phyloP scores from a whole-genome alignment of 768 basidiomycete genomes.

The Kwoniella bestiolae region DNA sequence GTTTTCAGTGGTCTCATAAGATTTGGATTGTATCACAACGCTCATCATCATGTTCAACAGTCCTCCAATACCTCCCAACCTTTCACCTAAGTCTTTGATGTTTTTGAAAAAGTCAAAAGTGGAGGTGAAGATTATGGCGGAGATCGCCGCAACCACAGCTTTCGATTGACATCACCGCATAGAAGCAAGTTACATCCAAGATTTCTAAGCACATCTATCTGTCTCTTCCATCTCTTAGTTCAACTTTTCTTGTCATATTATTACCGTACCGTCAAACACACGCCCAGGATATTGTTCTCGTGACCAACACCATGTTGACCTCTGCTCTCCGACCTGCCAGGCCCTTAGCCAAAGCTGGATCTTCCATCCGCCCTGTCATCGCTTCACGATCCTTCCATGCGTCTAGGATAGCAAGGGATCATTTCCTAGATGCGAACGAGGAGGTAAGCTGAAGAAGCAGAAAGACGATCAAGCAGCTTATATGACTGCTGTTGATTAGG shows the following conservation, averaged over 20 bases:
- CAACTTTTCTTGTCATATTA: too few species aligned
- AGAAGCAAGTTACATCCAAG: too few species aligned
- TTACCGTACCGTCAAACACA: too few species aligned
- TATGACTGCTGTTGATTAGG: slow-evolving; percentile 15
- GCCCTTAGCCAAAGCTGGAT: slow-evolving; percentile 5
- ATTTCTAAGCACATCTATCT: background rate
- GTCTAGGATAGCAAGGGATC: slow-evolving; percentile 34
- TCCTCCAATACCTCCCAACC: too few species aligned
- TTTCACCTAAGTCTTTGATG: background rate
- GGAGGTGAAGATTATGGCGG: background rate
- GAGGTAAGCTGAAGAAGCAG: slow-evolving; percentile 24
- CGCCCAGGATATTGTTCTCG: too few species aligned
- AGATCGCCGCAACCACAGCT: slow-evolving; percentile 12
- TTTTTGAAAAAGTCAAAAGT: slow-evolving; percentile 6
- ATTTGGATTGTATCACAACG: too few species aligned
- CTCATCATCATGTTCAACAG: background rate
- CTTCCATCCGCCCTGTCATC: slow-evolving; percentile 13
- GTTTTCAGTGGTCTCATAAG: too few species aligned
- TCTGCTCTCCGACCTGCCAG: slow-evolving; percentile 5
- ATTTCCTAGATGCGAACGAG: slow-evolving; percentile 37
- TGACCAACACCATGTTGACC: background rate
- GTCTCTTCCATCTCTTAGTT: too few species aligned
- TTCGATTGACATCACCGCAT: background rate
- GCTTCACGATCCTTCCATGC: slow-evolving; percentile 31
- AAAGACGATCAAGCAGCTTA: background rate